Base-by-base conservation (phyloP, 306 rosid genomes). In the Herpetospermum pedunculosum region DNA sequence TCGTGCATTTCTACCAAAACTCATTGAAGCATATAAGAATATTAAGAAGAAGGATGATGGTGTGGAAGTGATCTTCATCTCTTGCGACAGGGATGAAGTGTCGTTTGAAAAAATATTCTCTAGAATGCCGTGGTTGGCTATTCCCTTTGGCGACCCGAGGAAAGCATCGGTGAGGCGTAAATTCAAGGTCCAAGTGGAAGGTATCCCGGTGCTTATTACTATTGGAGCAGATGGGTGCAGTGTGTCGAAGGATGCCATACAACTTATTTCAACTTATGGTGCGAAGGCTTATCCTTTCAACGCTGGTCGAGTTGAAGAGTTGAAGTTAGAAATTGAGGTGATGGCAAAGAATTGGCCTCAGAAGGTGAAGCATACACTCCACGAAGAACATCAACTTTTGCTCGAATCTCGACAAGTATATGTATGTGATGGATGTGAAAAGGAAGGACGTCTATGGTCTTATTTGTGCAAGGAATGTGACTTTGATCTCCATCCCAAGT, bases 231-330 rank as follows among this genome's bases (percentile, higher is more conserved):
- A 18, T 7, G 88, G 88, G 32, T 47, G 62, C 74, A 79, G 76
- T 5, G 18, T 73, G 74, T 73, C 77, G 6, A 76, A 74, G 2
- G 70, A 80, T 54, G 85, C 76, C 23, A 37, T 77, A 48, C 28
- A 70, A 30, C 79, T 84, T 48, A 30, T 84, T 28, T n/a, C 38
- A 5, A 73, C 49, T 15, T 74, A 84, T 63, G 89, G 89, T 16
- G 77, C 82, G 0, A 78, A 81, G 12, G 85, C 89, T 28, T 86
- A 74, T 79, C 89, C 89, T 0, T 86, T 86, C 81, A 83, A 82
- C 0, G 81, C 75, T 18, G 82, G 78, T 35, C 79, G 70, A 19
- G 15, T 83, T 79, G 78, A 83, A 80, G 63, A 53, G 13, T 44
- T 85, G 76, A 83, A 79, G 37, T 72, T 52, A 55, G 43, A 80